Conservation (phyloP, 2,329 filamentous ascomycete species). For the Stagonosporopsis rhizophila region DNA sequence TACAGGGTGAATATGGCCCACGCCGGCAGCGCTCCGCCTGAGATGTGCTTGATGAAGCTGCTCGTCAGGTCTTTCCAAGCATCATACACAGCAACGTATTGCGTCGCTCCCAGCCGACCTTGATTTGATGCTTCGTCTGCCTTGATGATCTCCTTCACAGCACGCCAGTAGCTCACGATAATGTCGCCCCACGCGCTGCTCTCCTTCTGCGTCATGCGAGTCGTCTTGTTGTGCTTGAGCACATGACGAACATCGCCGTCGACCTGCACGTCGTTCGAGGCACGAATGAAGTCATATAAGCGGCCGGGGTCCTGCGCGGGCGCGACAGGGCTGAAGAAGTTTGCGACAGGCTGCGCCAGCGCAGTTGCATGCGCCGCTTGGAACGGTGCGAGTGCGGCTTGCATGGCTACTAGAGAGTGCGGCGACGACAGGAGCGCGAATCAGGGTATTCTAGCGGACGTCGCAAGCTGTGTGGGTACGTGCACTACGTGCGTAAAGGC, state of each 20-base stretch:
- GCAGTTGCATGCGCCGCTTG: slow-evolving; percentile 68
- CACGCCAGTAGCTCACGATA: slow-evolving; percentile 84
- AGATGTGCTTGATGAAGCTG: slow-evolving; percentile 80
- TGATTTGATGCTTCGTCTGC: slow-evolving; percentile 63
- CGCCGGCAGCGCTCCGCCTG: slow-evolving; percentile 75
- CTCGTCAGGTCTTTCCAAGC: slow-evolving; percentile 87
- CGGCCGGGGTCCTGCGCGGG: slow-evolving; percentile 68
- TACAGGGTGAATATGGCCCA: slow-evolving; percentile 96
- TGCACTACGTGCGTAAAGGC: slow-evolving; percentile 13
- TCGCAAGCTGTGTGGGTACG: slow-evolving; percentile 9
- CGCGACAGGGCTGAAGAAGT: slow-evolving; percentile 75
- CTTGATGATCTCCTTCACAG: slow-evolving; percentile 74
- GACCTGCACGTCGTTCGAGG: slow-evolving; percentile 70
- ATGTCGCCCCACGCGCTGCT: slow-evolving; percentile 85
- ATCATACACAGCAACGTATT: slow-evolving; percentile 85
- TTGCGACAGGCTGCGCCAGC: slow-evolving; percentile 76
- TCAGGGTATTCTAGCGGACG: not conserved
- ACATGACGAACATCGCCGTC: slow-evolving; percentile 73
- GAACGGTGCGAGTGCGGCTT: slow-evolving; percentile 76
- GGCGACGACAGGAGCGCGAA: not conserved
- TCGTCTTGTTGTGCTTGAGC: slow-evolving; percentile 69
- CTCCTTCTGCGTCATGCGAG: slow-evolving; percentile 70
- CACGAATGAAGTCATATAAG: slow-evolving; percentile 73
- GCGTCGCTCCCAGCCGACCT: slow-evolving; percentile 55
- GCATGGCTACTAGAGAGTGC: slow-evolving; percentile 61